Percentiles rank a stretch among this genome's conserved stretches.
Conservation (phyloP, 768 basidiomycete species). For the Lentinula guzmanii region DNA sequence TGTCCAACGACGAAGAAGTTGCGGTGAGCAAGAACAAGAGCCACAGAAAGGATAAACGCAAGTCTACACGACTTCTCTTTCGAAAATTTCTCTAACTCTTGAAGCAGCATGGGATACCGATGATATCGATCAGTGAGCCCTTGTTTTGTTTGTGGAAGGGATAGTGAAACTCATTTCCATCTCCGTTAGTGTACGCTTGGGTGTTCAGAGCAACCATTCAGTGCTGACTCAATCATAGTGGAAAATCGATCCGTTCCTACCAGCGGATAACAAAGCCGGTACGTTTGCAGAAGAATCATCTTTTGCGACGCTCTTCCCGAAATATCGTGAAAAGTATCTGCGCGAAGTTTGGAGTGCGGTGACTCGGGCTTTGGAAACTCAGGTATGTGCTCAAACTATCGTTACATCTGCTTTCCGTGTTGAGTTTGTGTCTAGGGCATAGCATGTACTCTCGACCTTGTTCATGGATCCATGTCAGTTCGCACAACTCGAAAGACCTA, state of each 20-base stretch:
- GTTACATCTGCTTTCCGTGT: slow-evolving; percentile 1
- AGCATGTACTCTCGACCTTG: slow-evolving; percentile 86
- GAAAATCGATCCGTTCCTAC: slow-evolving; percentile 80
- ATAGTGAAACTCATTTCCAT: not conserved
- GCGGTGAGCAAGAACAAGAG: slow-evolving; percentile 78
- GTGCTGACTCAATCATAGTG: slow-evolving; percentile 43
- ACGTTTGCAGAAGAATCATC: slow-evolving; percentile 94
- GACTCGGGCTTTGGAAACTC: slow-evolving; percentile 73
- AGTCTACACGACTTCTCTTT: slow-evolving; percentile 21
- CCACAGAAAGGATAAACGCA: slow-evolving; percentile 94
- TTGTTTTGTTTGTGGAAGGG: slow-evolving; percentile 7
- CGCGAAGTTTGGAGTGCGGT: slow-evolving; percentile 93
- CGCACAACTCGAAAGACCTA: slow-evolving; percentile 94
- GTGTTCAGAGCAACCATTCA: not conserved
- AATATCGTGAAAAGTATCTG: slow-evolving; percentile 95
- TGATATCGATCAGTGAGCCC: slow-evolving; percentile 93
- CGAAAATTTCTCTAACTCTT: not conserved
- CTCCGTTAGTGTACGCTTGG: slow-evolving; percentile 35
- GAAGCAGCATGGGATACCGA: slow-evolving; percentile 94
- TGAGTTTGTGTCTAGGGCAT: slow-evolving; percentile 55
- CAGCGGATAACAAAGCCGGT: slow-evolving; percentile 72
- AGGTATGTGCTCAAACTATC: slow-evolving; percentile 39
- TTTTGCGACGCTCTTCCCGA: slow-evolving; percentile 96
- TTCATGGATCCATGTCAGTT: slow-evolving; percentile 97
- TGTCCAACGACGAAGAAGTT: slow-evolving; percentile 24